Base-by-base conservation (phyloP, 305 asterid species). In the Fraxinus xanthoxyloides region DNA sequence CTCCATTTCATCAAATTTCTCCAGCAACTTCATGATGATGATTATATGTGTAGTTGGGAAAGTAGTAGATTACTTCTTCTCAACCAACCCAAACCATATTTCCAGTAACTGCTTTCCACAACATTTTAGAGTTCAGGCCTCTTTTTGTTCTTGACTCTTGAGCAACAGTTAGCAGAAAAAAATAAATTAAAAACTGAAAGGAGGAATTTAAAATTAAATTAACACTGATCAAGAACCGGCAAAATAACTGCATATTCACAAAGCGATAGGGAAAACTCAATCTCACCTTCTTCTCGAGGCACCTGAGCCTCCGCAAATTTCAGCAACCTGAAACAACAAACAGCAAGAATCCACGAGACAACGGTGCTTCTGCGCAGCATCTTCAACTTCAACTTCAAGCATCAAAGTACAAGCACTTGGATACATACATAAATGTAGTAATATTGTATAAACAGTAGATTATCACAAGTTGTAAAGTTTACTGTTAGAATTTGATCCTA, bases 211-310 rank as follows among this genome's bases (percentile, higher is more conserved):
- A 61, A 61, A 61, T 61, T 21, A 9, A 65, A 65, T 65, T 28
- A 65, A 26, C 34, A 65, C 36, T 65, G 23, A 67, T 28, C 2
- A 32, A 7, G 30, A 75, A 82, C 54, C 83, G 7, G 54, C 76
- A 32, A 48, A 70, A 48, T 40, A 56, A 72, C 67, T 5, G 69
- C 48, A 76, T 2, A 76, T 34, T 46, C 36, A 1, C 5, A 67
- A 77, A n/a, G 43, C 28, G 19, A 63, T 4, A 43, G 8, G 63
- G 48, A 30, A 73, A 38, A 73, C 67, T 63, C 81, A 84, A 73
- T 72, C 78, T 77, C 15, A 90, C 93, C 93, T 88, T 90, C 93
- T 61, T 83, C 89, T 79, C 75, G 88, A 7, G 93, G 93, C 63
- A 90, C 93, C 23, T 87, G 91, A 59, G 92, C 79, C 24, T 84